Percentiles rank a stretch among this genome's conserved stretches.
Evolutionary conservation across 768 basidiomycete species (phyloP).

Genomic region (Tephrocybe sp.): DNA sequence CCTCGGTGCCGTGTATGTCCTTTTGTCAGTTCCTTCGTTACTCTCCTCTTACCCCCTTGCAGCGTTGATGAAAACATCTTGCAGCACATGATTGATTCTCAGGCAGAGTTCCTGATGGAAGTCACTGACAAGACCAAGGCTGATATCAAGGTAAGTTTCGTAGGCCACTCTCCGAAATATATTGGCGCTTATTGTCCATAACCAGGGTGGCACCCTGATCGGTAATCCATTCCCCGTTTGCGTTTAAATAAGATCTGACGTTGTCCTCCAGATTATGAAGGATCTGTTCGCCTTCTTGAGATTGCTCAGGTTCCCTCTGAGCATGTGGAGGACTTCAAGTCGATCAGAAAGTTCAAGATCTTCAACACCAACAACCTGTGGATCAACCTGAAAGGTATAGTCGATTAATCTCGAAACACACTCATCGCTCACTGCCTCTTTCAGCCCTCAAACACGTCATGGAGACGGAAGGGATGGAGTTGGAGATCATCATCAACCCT

Average conservation of each 20-base stretch:
- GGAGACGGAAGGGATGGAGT: slow-evolving; percentile 82
- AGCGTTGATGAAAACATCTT: slow-evolving; percentile 84
- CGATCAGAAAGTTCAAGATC: slow-evolving; percentile 90
- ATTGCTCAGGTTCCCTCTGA: slow-evolving; percentile 94
- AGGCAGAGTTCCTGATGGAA: slow-evolving; percentile 91
- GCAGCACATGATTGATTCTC: slow-evolving; percentile 80
- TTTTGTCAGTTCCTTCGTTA: not conserved
- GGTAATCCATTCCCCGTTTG: slow-evolving; percentile 28
- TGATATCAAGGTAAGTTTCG: slow-evolving; percentile 44
- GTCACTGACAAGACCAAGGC: slow-evolving; percentile 98
- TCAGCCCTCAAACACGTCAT: slow-evolving; percentile 87
- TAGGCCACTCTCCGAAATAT: not conserved
- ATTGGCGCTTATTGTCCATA: not conserved
- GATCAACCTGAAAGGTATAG: slow-evolving; percentile 72
- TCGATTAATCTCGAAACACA: not conserved
- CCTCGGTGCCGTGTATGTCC: slow-evolving; percentile 82
- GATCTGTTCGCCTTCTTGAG: slow-evolving; percentile 84
- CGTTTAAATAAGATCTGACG: not conserved
- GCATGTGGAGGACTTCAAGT: slow-evolving; percentile 94
- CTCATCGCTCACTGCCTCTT: not conserved
- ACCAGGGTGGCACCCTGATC: slow-evolving; percentile 81
- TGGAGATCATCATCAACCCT: slow-evolving; percentile 95
- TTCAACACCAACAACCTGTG: slow-evolving; percentile 87
- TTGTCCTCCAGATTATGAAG: slow-evolving; percentile 70
- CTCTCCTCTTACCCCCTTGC: slow-evolving; percentile 11